Percentiles rank a stretch among this genome's conserved stretches.
Conservation (phyloP, 2,329 filamentous ascomycete genomes). For the Aspergillus persii region DNA sequence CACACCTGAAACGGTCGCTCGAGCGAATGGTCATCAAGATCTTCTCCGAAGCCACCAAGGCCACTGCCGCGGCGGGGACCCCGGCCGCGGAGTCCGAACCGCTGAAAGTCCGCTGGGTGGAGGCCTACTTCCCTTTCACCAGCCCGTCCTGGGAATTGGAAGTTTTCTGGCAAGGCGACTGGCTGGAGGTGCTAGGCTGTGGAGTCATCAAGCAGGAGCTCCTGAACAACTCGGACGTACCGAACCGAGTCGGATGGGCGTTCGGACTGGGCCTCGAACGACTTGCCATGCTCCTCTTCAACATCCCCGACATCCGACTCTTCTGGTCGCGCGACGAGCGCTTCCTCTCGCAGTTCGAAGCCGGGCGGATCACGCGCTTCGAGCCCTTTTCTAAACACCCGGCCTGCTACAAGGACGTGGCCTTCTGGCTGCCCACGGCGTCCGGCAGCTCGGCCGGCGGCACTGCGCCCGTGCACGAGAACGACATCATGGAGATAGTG, state of each 20-base stretch:
- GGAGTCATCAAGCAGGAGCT: slow-evolving; percentile 84
- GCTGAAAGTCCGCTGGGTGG: slow-evolving; percentile 86
- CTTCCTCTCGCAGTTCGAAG: slow-evolving; percentile 79
- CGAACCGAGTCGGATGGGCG: slow-evolving; percentile 81
- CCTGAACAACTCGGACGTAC: slow-evolving; percentile 71
- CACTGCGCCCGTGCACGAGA: slow-evolving; percentile 70
- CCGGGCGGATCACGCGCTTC: slow-evolving; percentile 61
- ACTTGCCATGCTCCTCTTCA: slow-evolving; percentile 95
- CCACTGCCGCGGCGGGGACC: slow-evolving; percentile 59
- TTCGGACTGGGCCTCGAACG: slow-evolving; percentile 93
- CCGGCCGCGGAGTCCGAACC: slow-evolving; percentile 63
- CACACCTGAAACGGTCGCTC: slow-evolving; percentile 83
- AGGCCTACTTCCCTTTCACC: slow-evolving; percentile 97
- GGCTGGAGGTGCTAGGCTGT: slow-evolving; percentile 94
- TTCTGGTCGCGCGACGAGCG: slow-evolving; percentile 89
- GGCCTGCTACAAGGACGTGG: slow-evolving; percentile 84
- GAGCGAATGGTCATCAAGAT: slow-evolving; percentile 89
- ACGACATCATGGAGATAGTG: slow-evolving; percentile 96
- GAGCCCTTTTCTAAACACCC: slow-evolving; percentile 89
- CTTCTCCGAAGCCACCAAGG: slow-evolving; percentile 73
- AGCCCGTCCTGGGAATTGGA: slow-evolving; percentile 95
- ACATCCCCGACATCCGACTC: slow-evolving; percentile 91
- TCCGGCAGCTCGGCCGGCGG: slow-evolving; percentile 40
- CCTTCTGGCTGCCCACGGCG: slow-evolving; percentile 74
- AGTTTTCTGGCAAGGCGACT: slow-evolving; percentile 89